A percentile compares a stretch with the other conserved stretches of the same genome.
phyloP scores from a whole-genome alignment of 257 asterid species.

The Solanum sitiens region DNA sequence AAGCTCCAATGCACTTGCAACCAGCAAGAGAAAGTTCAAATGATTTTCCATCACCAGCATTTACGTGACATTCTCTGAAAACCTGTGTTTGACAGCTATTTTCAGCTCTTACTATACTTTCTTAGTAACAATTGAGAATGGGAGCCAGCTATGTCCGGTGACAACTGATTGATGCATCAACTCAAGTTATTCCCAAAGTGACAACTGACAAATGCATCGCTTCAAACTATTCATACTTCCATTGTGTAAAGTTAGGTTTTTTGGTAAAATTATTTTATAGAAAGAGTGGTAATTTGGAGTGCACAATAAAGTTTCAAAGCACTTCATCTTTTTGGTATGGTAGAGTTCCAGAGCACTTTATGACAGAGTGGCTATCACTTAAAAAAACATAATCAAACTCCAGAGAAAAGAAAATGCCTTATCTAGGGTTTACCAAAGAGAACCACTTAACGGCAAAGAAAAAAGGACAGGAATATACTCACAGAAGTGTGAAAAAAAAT shows the following conservation, averaged over 20 bases:
- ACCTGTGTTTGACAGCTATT: conserved; percentile 26
- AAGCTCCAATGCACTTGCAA: conserved; percentile 92
- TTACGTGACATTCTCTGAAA: conserved; percentile 60
- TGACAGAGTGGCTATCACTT: background rate
- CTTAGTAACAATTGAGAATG: background rate
- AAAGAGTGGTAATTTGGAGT: background rate
- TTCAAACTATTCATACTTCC: background rate
- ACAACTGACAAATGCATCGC: background rate
- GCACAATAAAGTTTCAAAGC: background rate
- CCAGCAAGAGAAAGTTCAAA: conserved; percentile 70
- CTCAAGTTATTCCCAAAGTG: background rate
- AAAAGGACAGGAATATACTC: background rate
- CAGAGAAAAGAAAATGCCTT: background rate
- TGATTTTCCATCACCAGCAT: conserved; percentile 44
- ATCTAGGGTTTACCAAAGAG: background rate
- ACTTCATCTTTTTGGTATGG: background rate
- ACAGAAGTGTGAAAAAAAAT: background rate
- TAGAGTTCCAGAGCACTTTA: background rate
- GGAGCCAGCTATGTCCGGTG: background rate
- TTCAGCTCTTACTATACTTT: background rate
- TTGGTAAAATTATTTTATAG: background rate
- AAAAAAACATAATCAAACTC: background rate
- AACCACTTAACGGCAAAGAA: background rate
- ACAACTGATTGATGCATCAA: background rate
- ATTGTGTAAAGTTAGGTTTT: background rate